Percentiles rank a stretch among this genome's conserved stretches.
phyloP scores from a whole-genome alignment of 257 asterid genomes.

The Lavandula angustifolia region DNA sequence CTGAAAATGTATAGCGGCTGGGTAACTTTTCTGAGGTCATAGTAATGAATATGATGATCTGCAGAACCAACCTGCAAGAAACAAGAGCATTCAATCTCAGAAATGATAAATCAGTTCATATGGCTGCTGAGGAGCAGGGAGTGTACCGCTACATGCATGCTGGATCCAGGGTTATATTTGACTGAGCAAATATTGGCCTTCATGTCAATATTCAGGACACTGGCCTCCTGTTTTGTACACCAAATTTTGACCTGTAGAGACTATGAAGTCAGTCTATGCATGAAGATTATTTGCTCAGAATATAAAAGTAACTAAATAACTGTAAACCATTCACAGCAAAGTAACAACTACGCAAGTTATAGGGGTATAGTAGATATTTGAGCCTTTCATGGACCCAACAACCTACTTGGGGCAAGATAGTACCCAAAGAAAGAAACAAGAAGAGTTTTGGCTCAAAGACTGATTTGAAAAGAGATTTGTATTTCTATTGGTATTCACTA shows the following conservation, averaged over 20 bases:
- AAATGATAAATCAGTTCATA: not conserved
- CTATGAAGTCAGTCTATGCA: constrained; percentile 23
- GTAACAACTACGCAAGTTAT: not conserved
- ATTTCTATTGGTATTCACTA: not conserved
- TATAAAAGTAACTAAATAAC: constrained; percentile 5
- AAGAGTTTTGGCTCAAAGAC: not conserved
- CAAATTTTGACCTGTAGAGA: constrained; percentile 75
- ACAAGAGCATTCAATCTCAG: constrained; percentile 8
- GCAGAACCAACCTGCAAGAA: constrained; percentile 83
- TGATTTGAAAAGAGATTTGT: not conserved
- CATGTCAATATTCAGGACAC: constrained; percentile 81
- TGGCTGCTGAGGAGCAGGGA: constrained; percentile 10
- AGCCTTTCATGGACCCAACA: not conserved
- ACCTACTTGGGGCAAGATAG: not conserved
- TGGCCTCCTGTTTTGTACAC: constrained; percentile 86
- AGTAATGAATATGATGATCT: constrained; percentile 82
- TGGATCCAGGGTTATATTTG: constrained; percentile 88
- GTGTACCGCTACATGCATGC: constrained; percentile 69
- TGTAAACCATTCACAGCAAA: not conserved
- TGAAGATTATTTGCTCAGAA: not conserved
- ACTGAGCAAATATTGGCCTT: constrained; percentile 92
- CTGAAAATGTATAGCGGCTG: constrained; percentile 70
- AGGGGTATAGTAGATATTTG: constrained; percentile 2
- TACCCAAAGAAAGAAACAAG: not conserved
- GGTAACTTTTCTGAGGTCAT: constrained; percentile 70